These are phyloP conservation scores for Diaporthe humulicola DNA, from an alignment of 2,329 filamentous ascomycete genomes.

Conservation along the genomic window DNA sequence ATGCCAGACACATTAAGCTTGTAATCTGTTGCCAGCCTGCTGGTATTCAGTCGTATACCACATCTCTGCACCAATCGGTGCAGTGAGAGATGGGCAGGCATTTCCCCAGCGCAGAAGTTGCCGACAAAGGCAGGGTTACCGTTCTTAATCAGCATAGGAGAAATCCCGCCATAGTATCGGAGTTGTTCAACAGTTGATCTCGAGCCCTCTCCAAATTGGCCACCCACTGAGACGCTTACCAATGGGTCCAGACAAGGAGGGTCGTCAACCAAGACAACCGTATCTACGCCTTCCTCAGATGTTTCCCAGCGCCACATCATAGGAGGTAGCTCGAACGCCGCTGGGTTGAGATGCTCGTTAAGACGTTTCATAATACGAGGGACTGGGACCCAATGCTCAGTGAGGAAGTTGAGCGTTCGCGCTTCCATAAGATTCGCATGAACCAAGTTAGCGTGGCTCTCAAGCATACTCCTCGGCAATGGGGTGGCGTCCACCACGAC, in stretches of 20 bases:
- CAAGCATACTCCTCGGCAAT: not conserved
- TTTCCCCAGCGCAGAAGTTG: not conserved
- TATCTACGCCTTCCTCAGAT: not conserved
- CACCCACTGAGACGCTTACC: not conserved
- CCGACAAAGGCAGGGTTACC: not conserved
- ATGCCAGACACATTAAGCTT: not conserved
- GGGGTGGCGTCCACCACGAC: not conserved
- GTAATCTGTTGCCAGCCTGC: not conserved
- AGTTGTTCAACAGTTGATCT: not conserved
- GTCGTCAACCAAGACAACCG: not conserved
- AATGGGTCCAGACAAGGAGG: not conserved
- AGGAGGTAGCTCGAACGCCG: not conserved
- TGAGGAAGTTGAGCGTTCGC: not conserved
- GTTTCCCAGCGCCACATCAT: not conserved
- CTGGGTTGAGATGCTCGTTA: not conserved
- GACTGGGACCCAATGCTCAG: not conserved
- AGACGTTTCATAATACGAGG: not conserved
- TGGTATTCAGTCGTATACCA: not conserved
- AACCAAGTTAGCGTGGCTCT: not conserved
- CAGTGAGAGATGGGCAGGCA: not conserved
- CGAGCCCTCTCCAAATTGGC: not conserved
- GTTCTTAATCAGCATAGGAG: not conserved
- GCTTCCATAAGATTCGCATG: not conserved
- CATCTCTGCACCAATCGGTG: not conserved
- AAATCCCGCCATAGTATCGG: not conserved